Percentiles rank a stretch among this genome's conserved stretches.
These are phyloP conservation scores for Heritiera littoralis DNA, from an alignment of 345 rosid species.

Conservation along the genomic window DNA sequence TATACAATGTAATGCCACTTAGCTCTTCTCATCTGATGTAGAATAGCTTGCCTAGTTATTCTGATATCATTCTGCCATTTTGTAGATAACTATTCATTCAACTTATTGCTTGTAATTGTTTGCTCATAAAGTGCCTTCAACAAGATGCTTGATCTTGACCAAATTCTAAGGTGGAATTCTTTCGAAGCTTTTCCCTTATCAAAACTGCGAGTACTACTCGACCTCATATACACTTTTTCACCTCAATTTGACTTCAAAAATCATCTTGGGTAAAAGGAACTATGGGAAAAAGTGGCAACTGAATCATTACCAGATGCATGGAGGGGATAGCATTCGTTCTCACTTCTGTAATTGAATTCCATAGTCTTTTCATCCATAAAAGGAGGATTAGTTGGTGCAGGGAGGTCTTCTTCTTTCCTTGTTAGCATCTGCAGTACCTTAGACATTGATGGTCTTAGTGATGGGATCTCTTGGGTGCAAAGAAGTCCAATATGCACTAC, in stretches of 20 bases:
- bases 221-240: background rate
- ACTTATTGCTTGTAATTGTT: background rate
- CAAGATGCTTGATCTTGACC: background rate
- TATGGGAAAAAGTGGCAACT: conserved; percentile 52
- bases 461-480: conserved; percentile 75
- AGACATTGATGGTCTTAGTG: conserved; percentile 77
- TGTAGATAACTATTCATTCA: background rate
- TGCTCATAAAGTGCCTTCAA: background rate
- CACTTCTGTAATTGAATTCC: conserved; percentile 58
- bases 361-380: conserved; percentile 76
- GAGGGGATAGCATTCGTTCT: conserved; percentile 39
- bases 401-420: conserved; percentile 62
- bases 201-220: background rate
- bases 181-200: background rate
- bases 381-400: conserved; percentile 76
- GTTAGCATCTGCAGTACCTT: conserved; percentile 70
- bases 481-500: conserved; percentile 76
- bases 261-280: conserved; percentile 81
- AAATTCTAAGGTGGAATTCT: background rate
- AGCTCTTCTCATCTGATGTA: background rate
- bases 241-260: background rate
- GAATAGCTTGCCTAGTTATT: background rate
- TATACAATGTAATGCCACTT: background rate
- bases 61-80: background rate
- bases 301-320: conserved; percentile 54